These are phyloP conservation scores for Lablab purpureus DNA, from an alignment of 306 rosid genomes.

Conservation along the genomic window DNA sequence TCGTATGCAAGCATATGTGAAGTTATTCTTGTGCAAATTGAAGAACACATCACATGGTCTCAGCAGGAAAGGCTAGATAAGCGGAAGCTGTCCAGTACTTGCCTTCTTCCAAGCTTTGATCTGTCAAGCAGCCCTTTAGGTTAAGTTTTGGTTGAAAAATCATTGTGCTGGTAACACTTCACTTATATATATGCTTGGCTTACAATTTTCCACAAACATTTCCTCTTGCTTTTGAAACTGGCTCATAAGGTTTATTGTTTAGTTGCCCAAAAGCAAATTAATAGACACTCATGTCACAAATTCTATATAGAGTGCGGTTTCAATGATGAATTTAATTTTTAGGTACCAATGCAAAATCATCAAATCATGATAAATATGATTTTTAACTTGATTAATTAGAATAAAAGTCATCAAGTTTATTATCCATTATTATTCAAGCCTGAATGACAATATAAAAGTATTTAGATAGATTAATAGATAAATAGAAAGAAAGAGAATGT, in stretches of 20 bases:
- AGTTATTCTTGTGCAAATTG: not conserved
- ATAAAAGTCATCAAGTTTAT: too few species aligned
- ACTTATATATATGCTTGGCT: not conserved
- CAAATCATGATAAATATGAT: too few species aligned
- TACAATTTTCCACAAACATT: not conserved
- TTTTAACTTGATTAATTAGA: too few species aligned
- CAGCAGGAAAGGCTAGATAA: not conserved
- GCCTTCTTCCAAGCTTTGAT: not conserved
- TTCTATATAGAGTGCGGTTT: not conserved
- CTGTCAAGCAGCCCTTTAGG: not conserved
- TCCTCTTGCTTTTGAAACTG: not conserved
- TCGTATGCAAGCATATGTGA: not conserved
- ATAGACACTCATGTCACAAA: not conserved
- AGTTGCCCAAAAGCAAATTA: not conserved
- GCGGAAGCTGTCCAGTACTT: conserved; percentile 29
- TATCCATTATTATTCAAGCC: too few species aligned
- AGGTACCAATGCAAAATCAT: too few species aligned
- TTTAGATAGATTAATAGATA: too few species aligned
- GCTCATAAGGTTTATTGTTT: not conserved
- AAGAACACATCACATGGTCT: conserved; percentile 27
- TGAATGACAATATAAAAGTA: too few species aligned
- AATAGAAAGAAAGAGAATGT: too few species aligned
- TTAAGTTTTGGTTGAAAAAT: not conserved
- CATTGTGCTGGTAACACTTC: not conserved
- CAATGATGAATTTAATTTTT: too few species aligned